Conservation (phyloP, 73 alveolate species). For the Tetrahymena thermophila region DNA sequence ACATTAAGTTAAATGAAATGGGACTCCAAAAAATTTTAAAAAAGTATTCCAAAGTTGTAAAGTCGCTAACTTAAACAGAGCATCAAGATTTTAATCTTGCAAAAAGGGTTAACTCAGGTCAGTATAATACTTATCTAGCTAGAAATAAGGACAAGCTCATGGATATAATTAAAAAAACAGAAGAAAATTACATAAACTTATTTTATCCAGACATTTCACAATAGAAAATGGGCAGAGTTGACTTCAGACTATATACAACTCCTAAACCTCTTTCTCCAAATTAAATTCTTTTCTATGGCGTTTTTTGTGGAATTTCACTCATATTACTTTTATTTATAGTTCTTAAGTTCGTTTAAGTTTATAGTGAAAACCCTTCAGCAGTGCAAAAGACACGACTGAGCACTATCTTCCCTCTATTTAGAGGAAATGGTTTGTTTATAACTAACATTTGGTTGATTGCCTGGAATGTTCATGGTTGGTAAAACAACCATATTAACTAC, state of each 20-base stretch:
- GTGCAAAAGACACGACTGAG: background rate
- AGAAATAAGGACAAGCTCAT: background rate
- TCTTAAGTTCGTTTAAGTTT: background rate
- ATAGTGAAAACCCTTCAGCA: background rate
- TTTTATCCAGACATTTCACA: background rate
- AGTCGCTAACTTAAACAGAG: background rate
- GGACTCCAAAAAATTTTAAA: background rate
- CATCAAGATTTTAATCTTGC: background rate
- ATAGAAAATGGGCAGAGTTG: background rate
- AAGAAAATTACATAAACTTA: background rate
- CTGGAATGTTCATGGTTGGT: background rate
- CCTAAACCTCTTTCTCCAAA: background rate
- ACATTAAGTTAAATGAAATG: background rate
- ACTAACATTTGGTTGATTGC: background rate
- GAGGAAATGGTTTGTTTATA: background rate
- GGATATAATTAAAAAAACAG: background rate
- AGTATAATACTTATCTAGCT: background rate
- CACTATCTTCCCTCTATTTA: background rate
- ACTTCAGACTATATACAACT: background rate
- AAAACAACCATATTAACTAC: background rate
- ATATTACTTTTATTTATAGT: background rate
- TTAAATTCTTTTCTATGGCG: background rate
- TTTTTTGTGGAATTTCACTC: background rate
- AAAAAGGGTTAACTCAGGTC: background rate
- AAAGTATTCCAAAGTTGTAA: background rate